Evolutionary conservation across 441 rosid genomes (phyloP).

Genomic region (Gossypium davidsonii): DNA sequence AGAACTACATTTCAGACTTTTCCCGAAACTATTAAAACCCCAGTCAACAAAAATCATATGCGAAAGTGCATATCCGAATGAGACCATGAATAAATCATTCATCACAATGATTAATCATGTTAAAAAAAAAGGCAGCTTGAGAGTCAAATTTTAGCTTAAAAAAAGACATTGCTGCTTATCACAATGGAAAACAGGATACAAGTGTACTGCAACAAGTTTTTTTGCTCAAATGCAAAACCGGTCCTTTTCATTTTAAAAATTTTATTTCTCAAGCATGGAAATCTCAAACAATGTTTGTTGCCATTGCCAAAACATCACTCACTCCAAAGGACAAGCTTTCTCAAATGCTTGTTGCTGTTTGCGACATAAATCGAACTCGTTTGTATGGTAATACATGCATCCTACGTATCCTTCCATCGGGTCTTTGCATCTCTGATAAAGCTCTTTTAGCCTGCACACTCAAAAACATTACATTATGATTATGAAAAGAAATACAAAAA

Average conservation of each 20-base stretch:
- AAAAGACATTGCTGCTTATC: neutral
- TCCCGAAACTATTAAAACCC: too few relatives aligned
- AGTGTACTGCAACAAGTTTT: neutral
- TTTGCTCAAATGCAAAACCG: neutral
- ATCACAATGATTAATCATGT: neutral
- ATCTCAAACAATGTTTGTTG: neutral
- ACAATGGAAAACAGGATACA: neutral
- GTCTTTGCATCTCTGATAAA: slow-evolving; percentile 79
- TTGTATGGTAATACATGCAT: slow-evolving; percentile 91
- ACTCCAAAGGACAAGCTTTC: slow-evolving; percentile 69
- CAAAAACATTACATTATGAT: neutral
- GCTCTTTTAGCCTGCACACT: slow-evolving; percentile 69
- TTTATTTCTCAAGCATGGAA: neutral
- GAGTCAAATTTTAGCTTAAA: neutral
- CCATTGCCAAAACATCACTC: neutral
- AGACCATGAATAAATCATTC: neutral
- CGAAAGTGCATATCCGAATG: neutral
- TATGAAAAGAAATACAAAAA: too few relatives aligned
- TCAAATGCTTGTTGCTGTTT: slow-evolving; percentile 90
- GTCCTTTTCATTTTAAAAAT: neutral
- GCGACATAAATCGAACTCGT: slow-evolving; percentile 93
- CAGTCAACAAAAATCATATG: too few relatives aligned
- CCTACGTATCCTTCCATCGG: slow-evolving; percentile 88
- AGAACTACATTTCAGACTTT: too few relatives aligned
- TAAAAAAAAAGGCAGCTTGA: neutral